Conservation (phyloP, 768 basidiomycete species). For the Kondoa subrosea region DNA sequence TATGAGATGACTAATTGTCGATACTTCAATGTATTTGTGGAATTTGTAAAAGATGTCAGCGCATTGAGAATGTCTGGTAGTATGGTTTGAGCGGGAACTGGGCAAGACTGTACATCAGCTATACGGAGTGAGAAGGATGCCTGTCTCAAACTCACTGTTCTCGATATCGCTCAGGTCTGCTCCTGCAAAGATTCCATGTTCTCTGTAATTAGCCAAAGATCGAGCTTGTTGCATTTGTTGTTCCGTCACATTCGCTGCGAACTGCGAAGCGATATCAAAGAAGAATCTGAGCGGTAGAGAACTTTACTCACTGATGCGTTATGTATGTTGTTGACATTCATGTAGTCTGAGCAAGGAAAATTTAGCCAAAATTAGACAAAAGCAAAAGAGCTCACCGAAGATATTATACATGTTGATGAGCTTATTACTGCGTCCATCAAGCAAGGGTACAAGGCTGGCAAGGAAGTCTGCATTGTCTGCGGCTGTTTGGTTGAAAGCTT, state of each 20-base stretch:
- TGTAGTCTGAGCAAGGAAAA: constrained; percentile 53
- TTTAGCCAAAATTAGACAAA: constrained; percentile 38
- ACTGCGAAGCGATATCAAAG: not conserved
- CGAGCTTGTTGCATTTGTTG: constrained; percentile 60
- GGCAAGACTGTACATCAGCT: no score
- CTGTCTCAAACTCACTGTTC: constrained; percentile 38
- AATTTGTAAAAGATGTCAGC: constrained; percentile 10
- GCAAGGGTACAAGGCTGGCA: not conserved
- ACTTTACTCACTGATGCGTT: constrained; percentile 33
- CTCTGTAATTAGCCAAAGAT: constrained; percentile 60
- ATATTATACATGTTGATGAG: constrained; percentile 19
- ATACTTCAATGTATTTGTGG: constrained; percentile 63
- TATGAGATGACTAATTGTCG: constrained; percentile 66
- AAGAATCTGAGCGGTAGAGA: no score
- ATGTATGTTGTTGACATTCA: constrained; percentile 54
- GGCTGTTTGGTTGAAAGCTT: constrained; percentile 14
- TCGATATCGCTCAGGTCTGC: constrained; percentile 55
- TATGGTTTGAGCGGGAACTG: constrained; percentile 12
- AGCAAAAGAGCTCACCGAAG: constrained; percentile 4
- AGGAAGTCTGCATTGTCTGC: constrained; percentile 9
- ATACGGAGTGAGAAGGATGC: no score
- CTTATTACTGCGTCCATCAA: constrained; percentile 11
- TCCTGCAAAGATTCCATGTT: constrained; percentile 49
- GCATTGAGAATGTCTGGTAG: constrained; percentile 10
- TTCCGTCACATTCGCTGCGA: constrained; percentile 3